Base-by-base conservation (phyloP, 306 rosid genomes). In the Inga leiocalycina region DNA sequence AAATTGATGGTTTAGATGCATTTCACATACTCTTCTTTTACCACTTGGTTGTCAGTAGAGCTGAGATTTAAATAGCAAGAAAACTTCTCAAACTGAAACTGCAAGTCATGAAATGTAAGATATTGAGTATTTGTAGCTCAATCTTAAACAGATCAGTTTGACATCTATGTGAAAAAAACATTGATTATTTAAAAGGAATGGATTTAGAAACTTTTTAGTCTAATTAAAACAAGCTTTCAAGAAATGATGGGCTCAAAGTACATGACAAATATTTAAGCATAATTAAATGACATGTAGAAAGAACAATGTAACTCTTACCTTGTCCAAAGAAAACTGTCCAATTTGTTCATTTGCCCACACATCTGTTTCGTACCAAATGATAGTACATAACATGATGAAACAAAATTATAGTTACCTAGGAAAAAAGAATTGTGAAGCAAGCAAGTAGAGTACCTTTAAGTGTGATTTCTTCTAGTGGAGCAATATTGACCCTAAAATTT, bases 361-460 rank as follows among this genome's bases (percentile, higher is more conserved):
- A 74, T 91, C 93, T 91, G 92, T 86, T 86, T 78, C 89, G 85
- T 35, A 81, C 65, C 59, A 82, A 27, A 45, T 41, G 54, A 69
- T 81, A 46, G 57, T 13, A 61, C 2, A 75, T 32, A 59, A 76
- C 80, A 13, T 41, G 19, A 80, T 49, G 48, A 66, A 75, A 71
- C 52, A 27, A 46, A 15, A 69, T 34, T 20, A 72, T 57, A 43
- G 37, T 48, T 35, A n/a, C 30, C 8, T n/a, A n/a, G n/a, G 1
- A 54, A n/a, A 34, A 4, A 22, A 51, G 12, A 22, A 17, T 54
- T 34, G 9, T 69, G 51, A 76, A 54, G 20, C 54, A 75, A n/a
- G 39, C 43, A n/a, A n/a, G n/a, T n/a, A 14, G 27, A 45, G 68
- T 82, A 91, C 95, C 95, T 89, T 80, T 87, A 22, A 89, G 89